phyloP scores from a whole-genome alignment of 495 filamentous ascomycete genomes.

The Pseudotulostoma volvatum region DNA sequence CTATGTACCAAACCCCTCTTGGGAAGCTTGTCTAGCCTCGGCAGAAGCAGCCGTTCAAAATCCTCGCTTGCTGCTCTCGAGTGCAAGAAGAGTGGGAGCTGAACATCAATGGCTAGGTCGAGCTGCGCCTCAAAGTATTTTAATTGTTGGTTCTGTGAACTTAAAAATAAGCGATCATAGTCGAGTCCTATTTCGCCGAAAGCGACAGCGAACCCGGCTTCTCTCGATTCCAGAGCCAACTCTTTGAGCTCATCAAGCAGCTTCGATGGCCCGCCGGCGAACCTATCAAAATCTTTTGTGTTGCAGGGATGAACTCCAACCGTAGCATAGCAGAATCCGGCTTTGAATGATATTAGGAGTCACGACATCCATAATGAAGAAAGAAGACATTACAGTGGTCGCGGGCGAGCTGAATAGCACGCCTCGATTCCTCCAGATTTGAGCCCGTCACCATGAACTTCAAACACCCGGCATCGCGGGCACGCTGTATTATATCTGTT shows the following conservation, averaged over 20 bases:
- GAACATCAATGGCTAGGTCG: constrained; percentile 58
- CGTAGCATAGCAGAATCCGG: constrained; percentile 70
- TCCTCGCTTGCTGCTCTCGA: constrained; percentile 70
- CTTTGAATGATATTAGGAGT: constrained; percentile 12
- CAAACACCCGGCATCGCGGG: constrained; percentile 54
- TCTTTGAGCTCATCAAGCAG: constrained; percentile 43
- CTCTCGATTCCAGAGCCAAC: constrained; percentile 33
- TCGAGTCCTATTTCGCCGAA: constrained; percentile 95
- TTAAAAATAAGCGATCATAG: constrained; percentile 78
- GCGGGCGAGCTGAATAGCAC: constrained; percentile 56
- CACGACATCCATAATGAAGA: neutral
- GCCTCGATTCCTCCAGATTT: constrained; percentile 56
- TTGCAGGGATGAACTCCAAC: constrained; percentile 87
- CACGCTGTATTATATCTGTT: constrained; percentile 56
- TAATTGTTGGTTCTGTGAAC: constrained; percentile 57
- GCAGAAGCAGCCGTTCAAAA: constrained; percentile 49
- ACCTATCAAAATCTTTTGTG: constrained; percentile 47
- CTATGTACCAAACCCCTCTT: constrained; percentile 71
- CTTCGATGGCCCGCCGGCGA: constrained; percentile 37
- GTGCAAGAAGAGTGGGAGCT: constrained; percentile 79
- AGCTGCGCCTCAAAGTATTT: constrained; percentile 73
- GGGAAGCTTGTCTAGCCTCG: constrained; percentile 39
- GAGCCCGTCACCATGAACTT: constrained; percentile 95
- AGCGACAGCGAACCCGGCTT: constrained; percentile 44
- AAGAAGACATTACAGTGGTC: constrained; percentile 42